Percentiles rank a stretch among this genome's conserved stretches.
Conservation (phyloP, 2,329 filamentous ascomycete species). For the Fusarium lyarnte region DNA sequence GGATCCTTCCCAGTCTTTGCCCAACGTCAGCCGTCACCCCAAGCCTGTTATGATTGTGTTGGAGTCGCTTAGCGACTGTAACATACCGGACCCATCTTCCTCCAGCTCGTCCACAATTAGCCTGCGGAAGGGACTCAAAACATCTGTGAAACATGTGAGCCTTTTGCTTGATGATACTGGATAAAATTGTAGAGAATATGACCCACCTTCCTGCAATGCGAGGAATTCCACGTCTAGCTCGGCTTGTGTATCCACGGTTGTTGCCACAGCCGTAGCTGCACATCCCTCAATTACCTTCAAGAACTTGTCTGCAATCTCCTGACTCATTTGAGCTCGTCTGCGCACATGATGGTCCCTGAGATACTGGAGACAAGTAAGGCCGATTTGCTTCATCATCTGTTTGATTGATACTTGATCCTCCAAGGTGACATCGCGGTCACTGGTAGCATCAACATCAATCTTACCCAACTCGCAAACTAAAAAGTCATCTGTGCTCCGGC, state of each 20-base stretch:
- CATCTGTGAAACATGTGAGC: constrained; percentile 43
- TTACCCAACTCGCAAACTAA: constrained; percentile 56
- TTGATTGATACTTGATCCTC: constrained; percentile 38
- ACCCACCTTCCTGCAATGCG: constrained; percentile 43
- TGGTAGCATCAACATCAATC: constrained; percentile 37
- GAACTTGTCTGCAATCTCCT: constrained; percentile 54
- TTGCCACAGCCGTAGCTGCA: constrained; percentile 51
- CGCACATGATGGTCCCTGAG: constrained; percentile 58
- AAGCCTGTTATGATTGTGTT: constrained; percentile 41
- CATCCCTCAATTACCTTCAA: constrained; percentile 56
- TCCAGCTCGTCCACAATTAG: constrained; percentile 68
- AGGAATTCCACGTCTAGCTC: constrained; percentile 46
- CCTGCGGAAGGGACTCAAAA: constrained; percentile 60
- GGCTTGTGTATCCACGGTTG: constrained; percentile 44
- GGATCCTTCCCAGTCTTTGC: constrained; percentile 65
- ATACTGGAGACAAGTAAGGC: constrained; percentile 56
- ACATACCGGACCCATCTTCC: constrained; percentile 69
- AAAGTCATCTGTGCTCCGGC: constrained; percentile 55
- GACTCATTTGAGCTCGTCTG: constrained; percentile 53
- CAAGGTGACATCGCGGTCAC: constrained; percentile 44
- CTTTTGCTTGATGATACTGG: constrained; percentile 2
- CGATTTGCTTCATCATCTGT: constrained; percentile 51
- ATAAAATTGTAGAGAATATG: not conserved
- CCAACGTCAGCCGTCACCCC: constrained; percentile 38
- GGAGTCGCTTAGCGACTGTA: constrained; percentile 41